A percentile compares a stretch with the other conserved stretches of the same genome.
These are phyloP conservation scores for Venturia nashicola DNA, from an alignment of 2,329 filamentous ascomycete species.

Conservation along the genomic window DNA sequence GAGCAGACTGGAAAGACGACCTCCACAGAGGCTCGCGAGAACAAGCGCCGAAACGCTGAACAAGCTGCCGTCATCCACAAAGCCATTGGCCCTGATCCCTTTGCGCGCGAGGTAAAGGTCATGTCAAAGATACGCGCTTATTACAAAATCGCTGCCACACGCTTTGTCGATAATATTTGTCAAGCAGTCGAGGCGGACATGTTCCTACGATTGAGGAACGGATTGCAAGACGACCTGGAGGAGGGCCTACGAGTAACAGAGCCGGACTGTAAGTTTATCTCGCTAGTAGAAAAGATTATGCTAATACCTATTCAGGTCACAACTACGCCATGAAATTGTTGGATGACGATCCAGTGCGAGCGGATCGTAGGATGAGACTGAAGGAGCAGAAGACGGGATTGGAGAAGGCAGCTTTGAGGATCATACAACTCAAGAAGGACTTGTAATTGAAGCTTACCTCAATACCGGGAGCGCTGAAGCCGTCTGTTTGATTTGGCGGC, in stretches of 20 bases:
- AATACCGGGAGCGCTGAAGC: not conserved
- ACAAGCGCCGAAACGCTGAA: not conserved
- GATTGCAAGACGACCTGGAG: not conserved
- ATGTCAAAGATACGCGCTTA: constrained; percentile 55
- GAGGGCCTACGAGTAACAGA: not conserved
- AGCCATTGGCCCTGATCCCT: constrained; percentile 37
- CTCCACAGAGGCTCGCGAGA: not conserved
- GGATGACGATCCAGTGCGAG: constrained; percentile 5
- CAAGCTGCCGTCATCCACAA: constrained; percentile 15
- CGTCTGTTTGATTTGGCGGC: no score
- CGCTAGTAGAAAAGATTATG: not conserved
- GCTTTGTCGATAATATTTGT: constrained; percentile 47
- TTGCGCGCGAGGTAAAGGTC: constrained; percentile 46
- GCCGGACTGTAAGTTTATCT: constrained; percentile 4
- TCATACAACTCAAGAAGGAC: not conserved
- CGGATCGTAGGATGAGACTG: not conserved
- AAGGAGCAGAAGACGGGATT: constrained; percentile 4
- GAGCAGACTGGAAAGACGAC: constrained; percentile 12
- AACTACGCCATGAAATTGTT: not conserved
- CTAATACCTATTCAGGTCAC: constrained; percentile 1
- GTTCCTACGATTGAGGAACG: constrained; percentile 1
- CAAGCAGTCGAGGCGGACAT: constrained; percentile 26
- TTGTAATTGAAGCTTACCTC: not conserved
- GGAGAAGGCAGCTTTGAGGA: not conserved
- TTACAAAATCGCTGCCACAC: constrained; percentile 52